These are phyloP conservation scores for Kazachstania viticola DNA, from an alignment of 805 yeast genomes.

Conservation along the genomic window DNA sequence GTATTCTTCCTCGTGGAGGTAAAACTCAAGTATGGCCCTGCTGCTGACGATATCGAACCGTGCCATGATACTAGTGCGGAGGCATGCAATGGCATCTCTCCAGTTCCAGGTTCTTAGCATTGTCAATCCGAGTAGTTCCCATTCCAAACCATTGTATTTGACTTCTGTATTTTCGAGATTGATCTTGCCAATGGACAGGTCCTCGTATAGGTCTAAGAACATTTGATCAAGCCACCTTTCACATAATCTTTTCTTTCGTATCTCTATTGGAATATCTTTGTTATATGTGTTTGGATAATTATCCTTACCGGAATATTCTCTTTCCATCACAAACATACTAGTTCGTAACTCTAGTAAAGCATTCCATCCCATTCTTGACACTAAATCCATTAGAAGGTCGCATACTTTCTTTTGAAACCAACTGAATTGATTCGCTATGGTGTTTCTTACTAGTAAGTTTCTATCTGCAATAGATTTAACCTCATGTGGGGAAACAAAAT, in stretches of 20 bases:
- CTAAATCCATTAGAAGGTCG: slow-evolving; percentile 56
- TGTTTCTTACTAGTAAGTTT: slow-evolving; percentile 19
- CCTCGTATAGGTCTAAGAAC: slow-evolving; percentile 27
- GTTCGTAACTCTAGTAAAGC: slow-evolving; percentile 54
- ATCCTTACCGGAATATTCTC: slow-evolving; percentile 34
- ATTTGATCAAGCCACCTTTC: slow-evolving; percentile 27
- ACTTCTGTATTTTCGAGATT: slow-evolving; percentile 22
- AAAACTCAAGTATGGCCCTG: slow-evolving; percentile 35
- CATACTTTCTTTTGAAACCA: slow-evolving; percentile 38
- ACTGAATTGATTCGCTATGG: slow-evolving; percentile 18
- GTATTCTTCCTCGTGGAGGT: slow-evolving; percentile 8
- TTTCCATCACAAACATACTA: slow-evolving; percentile 70
- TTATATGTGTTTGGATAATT: slow-evolving; percentile 1
- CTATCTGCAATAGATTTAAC: slow-evolving; percentile 18
- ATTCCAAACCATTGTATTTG: slow-evolving; percentile 54
- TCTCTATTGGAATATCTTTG: slow-evolving; percentile 11
- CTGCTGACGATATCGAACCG: slow-evolving; percentile 56
- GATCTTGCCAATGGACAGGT: slow-evolving; percentile 22
- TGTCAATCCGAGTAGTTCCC: slow-evolving; percentile 61
- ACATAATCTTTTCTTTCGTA: slow-evolving; percentile 20
- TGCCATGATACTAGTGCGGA: slow-evolving; percentile 41
- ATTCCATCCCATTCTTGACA: slow-evolving; percentile 74
- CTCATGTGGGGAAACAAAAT: slow-evolving; percentile 23
- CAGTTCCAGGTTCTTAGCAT: slow-evolving; percentile 37
- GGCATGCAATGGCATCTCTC: slow-evolving; percentile 39